These are phyloP conservation scores for Chaetomiaceae sp. DNA, from an alignment of 2,329 filamentous ascomycete genomes.

Conservation along the genomic window DNA sequence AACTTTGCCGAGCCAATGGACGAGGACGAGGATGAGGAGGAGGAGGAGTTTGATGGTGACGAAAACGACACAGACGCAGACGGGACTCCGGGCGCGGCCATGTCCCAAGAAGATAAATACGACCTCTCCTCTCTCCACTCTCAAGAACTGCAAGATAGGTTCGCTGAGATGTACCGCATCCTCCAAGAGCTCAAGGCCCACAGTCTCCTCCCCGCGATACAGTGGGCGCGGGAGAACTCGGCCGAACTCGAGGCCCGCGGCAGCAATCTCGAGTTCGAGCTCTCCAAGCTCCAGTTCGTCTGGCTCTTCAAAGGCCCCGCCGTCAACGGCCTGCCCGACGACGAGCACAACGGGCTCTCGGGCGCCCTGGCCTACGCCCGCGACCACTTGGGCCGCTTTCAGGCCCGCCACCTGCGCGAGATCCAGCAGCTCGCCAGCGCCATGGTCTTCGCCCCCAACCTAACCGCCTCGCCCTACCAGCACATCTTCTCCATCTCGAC, in stretches of 20 bases:
- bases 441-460: slow-evolving; percentile 72
- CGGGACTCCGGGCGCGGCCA: slow-evolving; percentile 15
- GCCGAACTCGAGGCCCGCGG: slow-evolving; percentile 70
- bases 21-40: slow-evolving; percentile 28
- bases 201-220: slow-evolving; percentile 78
- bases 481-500: slow-evolving; percentile 57
- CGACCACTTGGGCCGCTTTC: slow-evolving; percentile 69
- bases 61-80: slow-evolving; percentile 27
- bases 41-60: slow-evolving; percentile 34
- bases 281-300: slow-evolving; percentile 83
- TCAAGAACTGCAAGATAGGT: slow-evolving; percentile 69
- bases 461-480: slow-evolving; percentile 73
- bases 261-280: slow-evolving; percentile 92
- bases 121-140: slow-evolving; percentile 58
- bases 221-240: slow-evolving; percentile 75
- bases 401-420: slow-evolving; percentile 68
- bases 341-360: slow-evolving; percentile 50
- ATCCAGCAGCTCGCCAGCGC: slow-evolving; percentile 78
- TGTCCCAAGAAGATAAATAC: slow-evolving; percentile 34
- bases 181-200: slow-evolving; percentile 69
- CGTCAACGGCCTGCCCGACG: slow-evolving; percentile 52
- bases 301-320: slow-evolving; percentile 70
- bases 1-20: slow-evolving; percentile 24
- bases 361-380: slow-evolving; percentile 74
- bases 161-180: slow-evolving; percentile 87